Percentiles rank a stretch among this genome's conserved stretches.
Conservation (phyloP, 108 stramenopile species). For the Parmales sp. region DNA sequence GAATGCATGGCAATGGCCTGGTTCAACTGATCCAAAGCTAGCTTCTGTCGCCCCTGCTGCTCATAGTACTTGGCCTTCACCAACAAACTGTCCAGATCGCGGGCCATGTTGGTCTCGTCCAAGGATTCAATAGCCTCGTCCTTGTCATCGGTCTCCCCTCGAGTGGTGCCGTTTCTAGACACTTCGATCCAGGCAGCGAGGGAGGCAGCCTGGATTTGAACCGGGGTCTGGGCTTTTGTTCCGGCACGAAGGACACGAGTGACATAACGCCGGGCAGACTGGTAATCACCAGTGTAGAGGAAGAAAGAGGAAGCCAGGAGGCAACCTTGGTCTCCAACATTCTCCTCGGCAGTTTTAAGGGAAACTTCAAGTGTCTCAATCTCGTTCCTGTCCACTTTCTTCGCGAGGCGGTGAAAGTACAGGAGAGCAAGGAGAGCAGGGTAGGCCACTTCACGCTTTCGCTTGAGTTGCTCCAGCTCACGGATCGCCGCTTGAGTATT, state of each 20-base stretch:
- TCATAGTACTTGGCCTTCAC: constrained; percentile 18
- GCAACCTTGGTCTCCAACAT: constrained; percentile 20
- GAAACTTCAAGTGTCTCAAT: constrained; percentile 22
- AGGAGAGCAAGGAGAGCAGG: constrained; percentile 28
- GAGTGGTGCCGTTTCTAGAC: not conserved
- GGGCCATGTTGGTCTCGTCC: not conserved
- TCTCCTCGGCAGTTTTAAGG: constrained; percentile 23
- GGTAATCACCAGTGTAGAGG: constrained; percentile 13
- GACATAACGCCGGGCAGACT: constrained; percentile 13
- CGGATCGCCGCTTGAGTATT: constrained; percentile 34
- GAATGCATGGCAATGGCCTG: constrained; percentile 30
- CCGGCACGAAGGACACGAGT: constrained; percentile 4
- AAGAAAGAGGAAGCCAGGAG: constrained; percentile 29
- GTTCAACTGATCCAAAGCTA: constrained; percentile 20
- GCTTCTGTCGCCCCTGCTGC: constrained; percentile 12
- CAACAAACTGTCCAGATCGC: constrained; percentile 40
- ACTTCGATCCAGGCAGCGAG: not conserved
- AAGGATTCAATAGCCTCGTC: constrained; percentile 13
- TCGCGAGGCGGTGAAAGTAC: constrained; percentile 30
- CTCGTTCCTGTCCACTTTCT: constrained; percentile 26
- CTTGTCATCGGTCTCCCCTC: constrained; percentile 9
- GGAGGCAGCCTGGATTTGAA: not conserved
- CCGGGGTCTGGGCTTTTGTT: not conserved
- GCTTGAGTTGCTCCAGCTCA: constrained; percentile 27
- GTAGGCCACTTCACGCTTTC: constrained; percentile 33